Conservation (phyloP, 2,329 filamentous ascomycete species). For the Colletotrichum magnum region DNA sequence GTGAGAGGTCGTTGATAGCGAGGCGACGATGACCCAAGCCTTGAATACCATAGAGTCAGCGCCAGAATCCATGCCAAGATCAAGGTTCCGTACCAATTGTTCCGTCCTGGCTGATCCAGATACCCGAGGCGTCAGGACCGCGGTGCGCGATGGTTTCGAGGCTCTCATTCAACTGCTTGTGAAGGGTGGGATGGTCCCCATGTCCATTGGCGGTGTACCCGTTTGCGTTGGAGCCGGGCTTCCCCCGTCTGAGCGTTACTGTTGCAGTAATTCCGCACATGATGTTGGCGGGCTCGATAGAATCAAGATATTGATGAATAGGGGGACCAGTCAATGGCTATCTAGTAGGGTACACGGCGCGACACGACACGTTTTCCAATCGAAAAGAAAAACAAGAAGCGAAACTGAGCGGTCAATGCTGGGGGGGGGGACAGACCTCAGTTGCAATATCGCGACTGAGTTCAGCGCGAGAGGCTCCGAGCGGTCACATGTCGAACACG, state of each 20-base stretch:
- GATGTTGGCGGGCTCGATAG: not conserved
- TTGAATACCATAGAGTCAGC: not conserved
- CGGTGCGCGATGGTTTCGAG: conserved; percentile 46
- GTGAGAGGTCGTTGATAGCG: conserved; percentile 65
- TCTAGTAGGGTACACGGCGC: not conserved
- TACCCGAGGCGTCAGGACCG: conserved; percentile 48
- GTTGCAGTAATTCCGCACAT: conserved; percentile 38
- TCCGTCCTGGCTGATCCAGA: conserved; percentile 45
- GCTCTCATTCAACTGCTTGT: conserved; percentile 14
- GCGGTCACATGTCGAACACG: not conserved
- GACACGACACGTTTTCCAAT: too few relatives aligned
- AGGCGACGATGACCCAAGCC: conserved; percentile 64
- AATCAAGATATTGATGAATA: not conserved
- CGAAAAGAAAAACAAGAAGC: too few relatives aligned
- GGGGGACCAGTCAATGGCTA: not conserved
- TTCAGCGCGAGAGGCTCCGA: not conserved
- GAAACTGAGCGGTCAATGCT: too few relatives aligned
- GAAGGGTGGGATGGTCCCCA: not conserved
- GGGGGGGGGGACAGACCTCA: too few relatives aligned
- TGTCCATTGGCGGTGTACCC: not conserved
- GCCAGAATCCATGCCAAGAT: conserved; percentile 1
- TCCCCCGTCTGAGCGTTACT: conserved; percentile 4
- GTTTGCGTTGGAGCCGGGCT: not conserved
- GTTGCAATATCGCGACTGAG: too few relatives aligned
- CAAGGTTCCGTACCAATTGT: conserved; percentile 15